Percentiles rank a stretch among this genome's conserved stretches.
phyloP scores from a whole-genome alignment of 176 grass and related monocot species.

The Ampelocalamus luodianensis region DNA sequence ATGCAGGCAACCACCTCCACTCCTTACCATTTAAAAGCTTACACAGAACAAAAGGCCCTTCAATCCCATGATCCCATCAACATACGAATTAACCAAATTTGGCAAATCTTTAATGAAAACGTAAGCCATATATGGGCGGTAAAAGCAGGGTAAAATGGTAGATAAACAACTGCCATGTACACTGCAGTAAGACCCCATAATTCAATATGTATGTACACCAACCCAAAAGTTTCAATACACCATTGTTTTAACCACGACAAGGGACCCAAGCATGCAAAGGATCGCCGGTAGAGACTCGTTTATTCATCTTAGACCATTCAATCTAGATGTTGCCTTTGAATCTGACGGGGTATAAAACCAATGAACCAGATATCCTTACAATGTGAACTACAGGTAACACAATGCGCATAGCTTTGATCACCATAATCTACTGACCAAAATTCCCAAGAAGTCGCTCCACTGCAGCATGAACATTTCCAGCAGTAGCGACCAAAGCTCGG shows the following conservation, averaged over 20 bases:
- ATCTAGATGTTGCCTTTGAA: conserved; percentile 43
- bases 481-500: conserved; percentile 63
- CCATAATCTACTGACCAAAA: conserved; percentile 50
- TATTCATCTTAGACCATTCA: conserved; percentile 49
- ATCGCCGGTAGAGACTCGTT: conserved; percentile 9
- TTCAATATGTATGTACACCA: conserved; percentile 56
- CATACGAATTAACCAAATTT: neutral
- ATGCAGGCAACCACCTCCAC: neutral
- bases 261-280: conserved; percentile 42
- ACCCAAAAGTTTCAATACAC: conserved; percentile 45
- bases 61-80: neutral
- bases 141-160: neutral
- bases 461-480: conserved; percentile 71
- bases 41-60: neutral
- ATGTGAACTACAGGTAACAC: conserved; percentile 15
- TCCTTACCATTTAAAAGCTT: neutral
- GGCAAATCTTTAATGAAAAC: neutral
- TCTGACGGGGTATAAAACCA: conserved; percentile 41
- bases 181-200: conserved; percentile 27
- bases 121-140: neutral
- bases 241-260: conserved; percentile 41
- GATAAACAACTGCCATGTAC: conserved; percentile 39
- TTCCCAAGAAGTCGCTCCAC: conserved; percentile 78
- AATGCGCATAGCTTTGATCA: neutral
- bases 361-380: conserved; percentile 45